phyloP scores from a whole-genome alignment of 1,139 yeast genomes.

The Lodderomyces jiufengensis region DNA sequence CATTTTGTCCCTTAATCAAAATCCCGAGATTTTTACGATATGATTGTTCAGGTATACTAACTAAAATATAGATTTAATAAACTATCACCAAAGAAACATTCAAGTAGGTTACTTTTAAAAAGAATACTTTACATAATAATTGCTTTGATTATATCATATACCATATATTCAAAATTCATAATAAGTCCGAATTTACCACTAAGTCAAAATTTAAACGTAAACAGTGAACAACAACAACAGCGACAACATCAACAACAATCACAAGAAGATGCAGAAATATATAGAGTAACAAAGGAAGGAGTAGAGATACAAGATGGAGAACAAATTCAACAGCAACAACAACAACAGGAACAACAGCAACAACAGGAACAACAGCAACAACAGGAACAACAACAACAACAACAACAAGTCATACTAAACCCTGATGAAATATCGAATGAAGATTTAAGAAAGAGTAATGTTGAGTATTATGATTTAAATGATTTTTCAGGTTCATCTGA shows the following conservation, averaged over 20 bases:
- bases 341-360: slow-evolving; percentile 2
- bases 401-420: neutral
- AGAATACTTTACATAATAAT: slow-evolving; percentile 10
- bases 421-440: slow-evolving; percentile 13
- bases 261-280: slow-evolving; percentile 19
- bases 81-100: slow-evolving; percentile 14
- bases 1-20: neutral
- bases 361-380: neutral
- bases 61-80: slow-evolving; percentile 11
- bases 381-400: slow-evolving; percentile 3
- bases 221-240: slow-evolving; percentile 2
- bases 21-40: neutral
- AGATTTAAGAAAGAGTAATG: slow-evolving; percentile 27
- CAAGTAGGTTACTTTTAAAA: slow-evolving; percentile 12
- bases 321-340: no score
- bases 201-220: slow-evolving; percentile 2
- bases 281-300: slow-evolving; percentile 40
- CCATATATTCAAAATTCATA: slow-evolving; percentile 10
- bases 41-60: no score
- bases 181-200: neutral
- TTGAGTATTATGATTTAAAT: slow-evolving; percentile 60
- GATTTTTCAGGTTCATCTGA: slow-evolving; percentile 52
- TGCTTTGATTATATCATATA: slow-evolving; percentile 9
- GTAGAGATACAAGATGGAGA: slow-evolving; percentile 16
- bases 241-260: slow-evolving; percentile 3